A percentile compares a stretch with the other conserved stretches of the same genome.
Evolutionary conservation across 345 rosid species (phyloP).

Genomic region (Camelina hispida): DNA sequence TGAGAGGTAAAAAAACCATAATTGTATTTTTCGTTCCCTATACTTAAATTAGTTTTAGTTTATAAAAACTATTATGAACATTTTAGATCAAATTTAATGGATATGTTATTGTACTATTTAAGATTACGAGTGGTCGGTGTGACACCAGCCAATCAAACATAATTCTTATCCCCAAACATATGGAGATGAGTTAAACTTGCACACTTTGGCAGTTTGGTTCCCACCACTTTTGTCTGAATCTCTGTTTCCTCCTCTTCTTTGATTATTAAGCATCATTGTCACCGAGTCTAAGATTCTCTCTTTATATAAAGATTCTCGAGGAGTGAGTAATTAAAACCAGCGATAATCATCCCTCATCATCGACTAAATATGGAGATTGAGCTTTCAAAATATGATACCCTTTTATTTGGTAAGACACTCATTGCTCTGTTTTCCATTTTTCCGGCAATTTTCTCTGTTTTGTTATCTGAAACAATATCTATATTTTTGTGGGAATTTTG

Average conservation of each 20-base stretch:
- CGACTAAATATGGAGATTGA: slow-evolving; percentile 50
- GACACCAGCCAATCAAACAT: slow-evolving; percentile 19
- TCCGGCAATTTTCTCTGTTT: background rate
- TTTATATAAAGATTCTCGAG: slow-evolving; percentile 28
- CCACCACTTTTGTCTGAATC: slow-evolving; percentile 36
- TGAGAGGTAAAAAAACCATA: background rate
- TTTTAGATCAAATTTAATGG: background rate
- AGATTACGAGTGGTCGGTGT: slow-evolving; percentile 1
- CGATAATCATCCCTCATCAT: background rate
- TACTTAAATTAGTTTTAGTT: no score
- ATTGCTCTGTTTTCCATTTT: slow-evolving; percentile 9
- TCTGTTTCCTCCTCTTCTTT: slow-evolving; percentile 9
- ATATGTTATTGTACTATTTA: background rate
- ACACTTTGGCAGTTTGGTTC: slow-evolving; percentile 18
- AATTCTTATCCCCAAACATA: slow-evolving; percentile 24
- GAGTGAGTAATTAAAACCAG: slow-evolving; percentile 16
- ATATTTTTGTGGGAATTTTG: background rate
- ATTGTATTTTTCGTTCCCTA: no score
- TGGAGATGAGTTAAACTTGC: slow-evolving; percentile 22
- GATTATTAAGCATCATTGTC: slow-evolving; percentile 6
- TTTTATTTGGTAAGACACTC: slow-evolving; percentile 62
- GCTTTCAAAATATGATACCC: slow-evolving; percentile 59
- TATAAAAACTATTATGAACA: background rate
- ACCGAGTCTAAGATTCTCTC: slow-evolving; percentile 11
- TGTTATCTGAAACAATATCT: background rate